A percentile compares a stretch with the other conserved stretches of the same genome.
Conservation (phyloP, 306 rosid species). For the Psophocarpus tetragonolobus region DNA sequence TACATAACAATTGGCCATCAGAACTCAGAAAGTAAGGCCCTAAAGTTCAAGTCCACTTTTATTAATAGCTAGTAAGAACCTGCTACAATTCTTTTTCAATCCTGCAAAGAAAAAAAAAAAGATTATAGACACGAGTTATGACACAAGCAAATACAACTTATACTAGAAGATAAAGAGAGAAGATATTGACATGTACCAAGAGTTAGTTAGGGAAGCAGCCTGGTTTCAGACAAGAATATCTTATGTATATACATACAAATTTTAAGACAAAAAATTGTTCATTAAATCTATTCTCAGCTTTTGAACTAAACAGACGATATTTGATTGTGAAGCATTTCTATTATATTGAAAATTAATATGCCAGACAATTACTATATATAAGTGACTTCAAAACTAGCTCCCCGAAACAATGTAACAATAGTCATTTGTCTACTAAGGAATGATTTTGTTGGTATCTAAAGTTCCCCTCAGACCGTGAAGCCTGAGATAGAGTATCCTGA, state of each 20-base stretch:
- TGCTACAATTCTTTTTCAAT: slow-evolving; percentile 34
- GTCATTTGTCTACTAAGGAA: background rate
- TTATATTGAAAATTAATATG: background rate
- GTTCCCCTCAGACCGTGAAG: background rate
- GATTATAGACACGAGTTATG: slow-evolving; percentile 15
- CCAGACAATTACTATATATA: background rate
- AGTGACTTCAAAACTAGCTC: background rate
- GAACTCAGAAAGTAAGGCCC: slow-evolving; percentile 21
- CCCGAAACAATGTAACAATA: background rate
- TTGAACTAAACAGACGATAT: background rate
- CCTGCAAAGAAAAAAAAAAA: slow-evolving; percentile 39
- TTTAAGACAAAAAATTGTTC: background rate
- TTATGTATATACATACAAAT: background rate
- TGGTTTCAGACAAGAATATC: background rate
- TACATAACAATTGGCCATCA: slow-evolving; percentile 34
- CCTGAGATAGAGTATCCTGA: background rate
- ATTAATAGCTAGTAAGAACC: slow-evolving; percentile 32
- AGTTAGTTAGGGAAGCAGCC: background rate
- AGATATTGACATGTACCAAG: background rate
- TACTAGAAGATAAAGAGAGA: background rate
- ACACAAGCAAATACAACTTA: slow-evolving; percentile 4
- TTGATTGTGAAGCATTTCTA: slow-evolving; percentile 9
- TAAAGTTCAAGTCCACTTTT: slow-evolving; percentile 18
- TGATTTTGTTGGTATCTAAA: background rate
- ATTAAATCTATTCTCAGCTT: background rate